Percentiles rank a stretch among this genome's conserved stretches.
Evolutionary conservation across 2,329 filamentous ascomycete genomes (phyloP).

Genomic region (Fusarium floridanum): DNA sequence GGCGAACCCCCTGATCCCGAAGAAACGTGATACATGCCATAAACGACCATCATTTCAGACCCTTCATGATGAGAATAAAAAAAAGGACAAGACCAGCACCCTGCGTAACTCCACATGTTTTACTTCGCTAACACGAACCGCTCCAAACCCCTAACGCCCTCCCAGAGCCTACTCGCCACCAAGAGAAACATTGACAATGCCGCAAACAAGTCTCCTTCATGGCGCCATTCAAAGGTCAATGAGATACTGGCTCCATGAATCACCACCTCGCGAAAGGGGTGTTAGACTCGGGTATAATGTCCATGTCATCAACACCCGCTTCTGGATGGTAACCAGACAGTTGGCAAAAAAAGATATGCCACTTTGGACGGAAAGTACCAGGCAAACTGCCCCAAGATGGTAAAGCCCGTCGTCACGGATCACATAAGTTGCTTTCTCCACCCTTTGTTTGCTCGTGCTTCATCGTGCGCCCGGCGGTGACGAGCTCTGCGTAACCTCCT

Average conservation of each 20-base stretch:
- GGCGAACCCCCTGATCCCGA: slow-evolving; percentile 6
- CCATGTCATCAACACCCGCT: background rate
- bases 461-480: slow-evolving; percentile 66
- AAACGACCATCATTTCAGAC: slow-evolving; percentile 40
- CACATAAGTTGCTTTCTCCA: background rate
- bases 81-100: slow-evolving; percentile 8
- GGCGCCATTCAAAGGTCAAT: background rate
- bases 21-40: slow-evolving; percentile 23
- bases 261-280: background rate
- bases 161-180: background rate
- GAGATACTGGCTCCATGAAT: background rate
- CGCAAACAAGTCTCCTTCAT: background rate
- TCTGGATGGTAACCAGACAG: background rate
- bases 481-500: slow-evolving; percentile 70
- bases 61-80: slow-evolving; percentile 12
- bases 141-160: slow-evolving; percentile 28
- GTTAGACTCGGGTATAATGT: background rate
- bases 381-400: background rate
- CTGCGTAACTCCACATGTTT: slow-evolving; percentile 29
- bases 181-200: background rate
- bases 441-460: slow-evolving; percentile 19
- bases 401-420: background rate
- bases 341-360: background rate
- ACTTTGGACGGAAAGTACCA: background rate
- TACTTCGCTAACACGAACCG: slow-evolving; percentile 20